Percentiles rank a stretch among this genome's conserved stretches.
Conservation (phyloP, 345 rosid genomes). For the Ceriops tagal region DNA sequence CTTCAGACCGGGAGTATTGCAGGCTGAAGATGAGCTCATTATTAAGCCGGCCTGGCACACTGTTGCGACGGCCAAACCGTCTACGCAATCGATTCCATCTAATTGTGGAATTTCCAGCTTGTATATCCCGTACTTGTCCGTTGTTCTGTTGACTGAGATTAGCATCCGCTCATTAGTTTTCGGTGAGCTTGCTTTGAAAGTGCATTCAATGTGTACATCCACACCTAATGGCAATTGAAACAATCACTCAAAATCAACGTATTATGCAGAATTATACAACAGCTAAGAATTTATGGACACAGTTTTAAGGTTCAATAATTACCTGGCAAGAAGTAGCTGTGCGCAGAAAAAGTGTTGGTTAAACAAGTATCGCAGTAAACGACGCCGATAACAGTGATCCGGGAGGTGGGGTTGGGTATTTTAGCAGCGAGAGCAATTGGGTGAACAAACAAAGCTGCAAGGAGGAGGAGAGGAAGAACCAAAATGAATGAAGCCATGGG, state of each 20-base stretch:
- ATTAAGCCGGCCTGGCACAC: slow-evolving; percentile 55
- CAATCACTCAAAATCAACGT: background rate
- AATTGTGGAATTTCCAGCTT: slow-evolving; percentile 64
- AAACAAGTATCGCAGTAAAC: slow-evolving; percentile 79
- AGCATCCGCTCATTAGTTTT: slow-evolving; percentile 60
- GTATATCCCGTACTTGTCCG: slow-evolving; percentile 61
- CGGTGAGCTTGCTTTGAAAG: slow-evolving; percentile 63
- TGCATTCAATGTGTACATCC: slow-evolving; percentile 68
- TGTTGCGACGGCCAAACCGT: slow-evolving; percentile 54
- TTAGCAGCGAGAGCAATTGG: slow-evolving; percentile 21
- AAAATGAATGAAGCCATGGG: slow-evolving; percentile 43
- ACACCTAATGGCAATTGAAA: slow-evolving; percentile 40
- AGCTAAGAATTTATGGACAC: no score
- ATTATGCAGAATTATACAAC: no score
- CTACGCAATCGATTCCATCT: slow-evolving; percentile 77
- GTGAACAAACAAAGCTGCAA: slow-evolving; percentile 35
- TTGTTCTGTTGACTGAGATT: slow-evolving; percentile 75
- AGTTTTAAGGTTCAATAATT: background rate
- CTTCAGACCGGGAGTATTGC: slow-evolving; percentile 52
- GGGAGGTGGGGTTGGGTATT: slow-evolving; percentile 37
- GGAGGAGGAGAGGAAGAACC: slow-evolving; percentile 32
- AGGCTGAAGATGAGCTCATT: slow-evolving; percentile 35
- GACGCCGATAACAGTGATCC: slow-evolving; percentile 68
- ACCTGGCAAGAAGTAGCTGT: slow-evolving; percentile 93
- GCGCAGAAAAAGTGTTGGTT: slow-evolving; percentile 57